Base-by-base conservation (phyloP, 139 green algal species). In the Marvania coccoides region DNA sequence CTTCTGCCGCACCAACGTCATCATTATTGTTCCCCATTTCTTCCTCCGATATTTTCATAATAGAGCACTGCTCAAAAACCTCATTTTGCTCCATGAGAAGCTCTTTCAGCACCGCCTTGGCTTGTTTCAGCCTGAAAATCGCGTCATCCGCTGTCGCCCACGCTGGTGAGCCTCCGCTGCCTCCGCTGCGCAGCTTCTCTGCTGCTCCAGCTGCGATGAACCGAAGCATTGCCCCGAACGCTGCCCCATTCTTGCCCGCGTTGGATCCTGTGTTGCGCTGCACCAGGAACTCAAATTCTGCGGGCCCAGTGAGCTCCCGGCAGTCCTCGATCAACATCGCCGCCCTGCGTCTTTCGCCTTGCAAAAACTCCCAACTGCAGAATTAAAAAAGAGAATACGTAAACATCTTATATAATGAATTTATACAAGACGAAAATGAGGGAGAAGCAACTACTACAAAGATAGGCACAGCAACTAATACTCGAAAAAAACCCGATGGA, bases 281-380 rank as follows among this genome's bases (percentile, higher is more conserved):
- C 58, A 90, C 85, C 69, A 93, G 63, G 0, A 12, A 69, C 60
- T 88, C 76, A 71, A 93, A 93, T 77, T 93, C 87, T 9, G 55
- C 53, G 19, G 42, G 23, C 8, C 6, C 10, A 12, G 23, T 48
- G 15, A 77, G 30, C 29, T 68, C 26, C 70, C 81, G 77, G 77
- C 82, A 88, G 57, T 94, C 87, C 19, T 86, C 73, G 10, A 94
- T 88, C 1, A 58, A 58, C 9, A 40, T 67, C 29, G 63, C 74
- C 0, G 87, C 87, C 38, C 73, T 61, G 29, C n/a, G 9, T 6
- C 71, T 53, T 33, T 88, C 72, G 29, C 26, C 26, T 9, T 38
- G 45, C 67, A 91, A 72, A 61, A 88, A 67, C 34, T 42, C 65
- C 74, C 64, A 83, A 13, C 34, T 62, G 75, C 78, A 89, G n/a